Base-by-base conservation (phyloP, 192 early-diverging fungal species). In the Coemansia sp. region DNA sequence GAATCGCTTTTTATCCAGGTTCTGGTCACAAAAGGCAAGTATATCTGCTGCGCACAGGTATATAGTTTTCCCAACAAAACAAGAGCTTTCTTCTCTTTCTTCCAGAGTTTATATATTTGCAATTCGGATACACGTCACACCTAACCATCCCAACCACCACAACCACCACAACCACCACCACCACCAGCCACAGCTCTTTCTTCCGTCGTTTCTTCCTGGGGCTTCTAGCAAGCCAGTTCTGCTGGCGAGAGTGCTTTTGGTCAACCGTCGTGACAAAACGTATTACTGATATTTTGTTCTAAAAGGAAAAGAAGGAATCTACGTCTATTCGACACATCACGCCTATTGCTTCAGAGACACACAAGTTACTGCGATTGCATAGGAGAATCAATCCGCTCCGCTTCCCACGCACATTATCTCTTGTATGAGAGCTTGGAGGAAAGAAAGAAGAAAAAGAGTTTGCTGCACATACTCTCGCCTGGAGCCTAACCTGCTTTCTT, bases 331-430 rank as follows among this genome's bases (percentile, higher is more conserved):
- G 13, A 45, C 44, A 45, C 10, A 15, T 45, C 10, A 12, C 44
- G 13, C 44, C 9, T 45, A 45, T 45, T 23, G 21, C 13, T 12
- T 16, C 52, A 26, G 21, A 11, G 13, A 54, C 52, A 54, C 52
- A 54, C 52, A 5, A 10, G 52, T 26, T 54, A 54, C 52, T 54
- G 52, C 52, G 21, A 54, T 54, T 54, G 52, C 13, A 15, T 45
- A 45, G 44, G 13, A 45, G 44, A 9, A 45, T 32, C 32, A 32
- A 32, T 9, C 21, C 10, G 4, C 52, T 9, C 52, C 52, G 23
- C 52, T 54, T 54, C 52, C 52, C 52, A 54, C 52, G 48, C 48
- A 26, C 52, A 21, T 23, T 15, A 12, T 7, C 48, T 7, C 48
- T 6, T 8, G n/a, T 18, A 50, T 6, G 7, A 6, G n/a, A 5